Base-by-base conservation (phyloP, 768 basidiomycete species). In the Lentinula sp. region DNA sequence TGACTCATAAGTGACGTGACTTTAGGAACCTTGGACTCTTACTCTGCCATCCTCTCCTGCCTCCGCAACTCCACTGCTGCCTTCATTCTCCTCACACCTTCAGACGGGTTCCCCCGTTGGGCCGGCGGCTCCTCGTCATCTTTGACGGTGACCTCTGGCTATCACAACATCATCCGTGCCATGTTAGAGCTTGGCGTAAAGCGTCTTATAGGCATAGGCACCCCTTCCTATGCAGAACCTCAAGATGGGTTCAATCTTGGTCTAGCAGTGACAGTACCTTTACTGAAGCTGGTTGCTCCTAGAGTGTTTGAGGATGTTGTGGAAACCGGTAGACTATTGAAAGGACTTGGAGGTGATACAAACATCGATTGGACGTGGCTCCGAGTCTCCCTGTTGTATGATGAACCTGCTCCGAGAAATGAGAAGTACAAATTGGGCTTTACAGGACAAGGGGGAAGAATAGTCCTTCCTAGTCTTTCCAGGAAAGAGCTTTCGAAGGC, bases 401-500 rank as follows among this genome's bases (percentile, higher is more conserved):
- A 54, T 23, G 53, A 15, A n/a, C 37, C 35, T 39, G 32, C 18
- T 48, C 18, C 46, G 3, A 23, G 16, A 7, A 28, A 37, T 9
- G 11, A 21, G 16, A 16, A 37, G 35, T 54, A 54, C 18, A 39
- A 54, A 4, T 32, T 54, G 9, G 53, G 53, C 5, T 54, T 37
- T 21, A 39, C n/a, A 23, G 53, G 53, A 16, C 37, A 54, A 54
- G 53, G 53, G 9, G 53, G 53, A 35, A n/a, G 53, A 21, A 18
- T 54, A 21, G 6, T 4, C 37, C 32, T 54, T 40, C 53, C 53
- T 11, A 54, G 32, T 35, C 53, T 54, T 37, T 54, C 37, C 5
- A 54, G 53, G 53, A 18, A 54, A 11, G 53, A 54, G 18, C 53
- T 54, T 13, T 34, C 53, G n/a, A 54, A 54, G n/a, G 51, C 51